Evolutionary conservation across 805 yeast species (phyloP), one percentile per base, ranked within the genome.

Genomic region (Pichia gijzeniarum): DNA sequence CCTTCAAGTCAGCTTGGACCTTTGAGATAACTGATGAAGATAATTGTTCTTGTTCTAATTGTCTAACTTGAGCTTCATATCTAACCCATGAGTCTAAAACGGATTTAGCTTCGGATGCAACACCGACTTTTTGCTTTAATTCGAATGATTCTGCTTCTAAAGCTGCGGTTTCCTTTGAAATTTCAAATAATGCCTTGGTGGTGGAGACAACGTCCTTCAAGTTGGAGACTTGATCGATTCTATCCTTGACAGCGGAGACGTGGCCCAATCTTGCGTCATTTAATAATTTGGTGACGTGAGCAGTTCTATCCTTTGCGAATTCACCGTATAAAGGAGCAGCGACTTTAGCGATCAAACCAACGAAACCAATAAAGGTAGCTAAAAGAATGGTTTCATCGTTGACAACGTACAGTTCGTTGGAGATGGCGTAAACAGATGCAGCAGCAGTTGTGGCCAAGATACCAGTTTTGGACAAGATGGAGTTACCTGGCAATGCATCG

Each of bases 1-100:
- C 83, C 59, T 74, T 70, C 58, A 93, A 70, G 71, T 88, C 93
- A 68, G 82, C 71, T 76, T 86, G 80, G 61, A 91, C 93, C 75
- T 87, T 89, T 45, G 89, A 73, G 65, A 89, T 85, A 54, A 93
- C 96, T 48, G 89, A 62, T 63, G 85, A 72, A 57, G 95, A 80
- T 61, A 93, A 81, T 70, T 87, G 96, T 70, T 82, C 78, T 77
- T 93, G 99, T 77, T 93, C 95, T 64, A 80, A 72, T 76, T 88
- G 95, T 76, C 97, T 91, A 57, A 90, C 93, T 67, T 88, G 89
- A 57, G 87, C 84, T 77, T 93, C 99, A 71, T 85, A 86, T 80
- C 98, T 87, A 60, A 90, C 97, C 99, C 99, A 93, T 14, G 98
- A 88, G 73, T 93, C 99, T 65, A 93, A 80, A 50, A 91, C 95